These are phyloP conservation scores for Apiospora arundinis DNA, from an alignment of 2,329 filamentous ascomycete species.

Conservation along the genomic window DNA sequence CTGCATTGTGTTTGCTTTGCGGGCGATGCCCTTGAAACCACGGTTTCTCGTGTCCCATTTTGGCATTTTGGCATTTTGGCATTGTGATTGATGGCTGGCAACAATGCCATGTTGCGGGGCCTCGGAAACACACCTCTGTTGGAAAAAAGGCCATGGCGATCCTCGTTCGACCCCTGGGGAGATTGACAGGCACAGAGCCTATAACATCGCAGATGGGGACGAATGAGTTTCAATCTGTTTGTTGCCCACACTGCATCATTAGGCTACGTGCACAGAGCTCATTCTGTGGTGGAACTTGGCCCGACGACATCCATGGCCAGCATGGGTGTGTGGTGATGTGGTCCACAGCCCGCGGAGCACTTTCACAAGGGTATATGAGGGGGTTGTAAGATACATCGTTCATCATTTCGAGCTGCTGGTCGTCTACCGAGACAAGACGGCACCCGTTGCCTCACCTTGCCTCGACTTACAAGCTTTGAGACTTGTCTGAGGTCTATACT, in stretches of 20 bases:
- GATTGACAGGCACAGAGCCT: conserved; percentile 15
- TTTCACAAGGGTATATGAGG: neutral
- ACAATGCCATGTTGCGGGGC: conserved; percentile 16
- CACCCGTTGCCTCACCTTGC: neutral
- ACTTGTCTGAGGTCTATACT: conserved; percentile 14
- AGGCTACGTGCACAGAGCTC: conserved; percentile 15
- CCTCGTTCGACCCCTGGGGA: conserved; percentile 12
- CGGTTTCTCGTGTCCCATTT: conserved; percentile 11
- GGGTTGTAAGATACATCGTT: neutral
- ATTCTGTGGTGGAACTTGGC: conserved; percentile 4
- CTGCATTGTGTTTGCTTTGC: neutral
- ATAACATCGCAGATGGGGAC: neutral
- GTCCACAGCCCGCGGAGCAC: conserved; percentile 2
- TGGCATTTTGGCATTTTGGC: conserved; percentile 2
- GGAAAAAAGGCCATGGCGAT: neutral
- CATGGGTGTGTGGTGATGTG: neutral
- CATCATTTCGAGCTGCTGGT: neutral
- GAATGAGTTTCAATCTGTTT: neutral
- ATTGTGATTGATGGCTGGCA: conserved; percentile 6
- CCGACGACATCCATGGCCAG: neutral
- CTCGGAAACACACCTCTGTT: conserved; percentile 6
- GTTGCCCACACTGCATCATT: conserved; percentile 1
- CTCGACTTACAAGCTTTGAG: conserved; percentile 5
- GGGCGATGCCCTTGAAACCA: neutral
- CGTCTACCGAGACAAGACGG: conserved; percentile 2